Percentiles rank a stretch among this genome's conserved stretches.
phyloP scores from a whole-genome alignment of 2,329 filamentous ascomycete species.

The Aspergillus quadricinctus region DNA sequence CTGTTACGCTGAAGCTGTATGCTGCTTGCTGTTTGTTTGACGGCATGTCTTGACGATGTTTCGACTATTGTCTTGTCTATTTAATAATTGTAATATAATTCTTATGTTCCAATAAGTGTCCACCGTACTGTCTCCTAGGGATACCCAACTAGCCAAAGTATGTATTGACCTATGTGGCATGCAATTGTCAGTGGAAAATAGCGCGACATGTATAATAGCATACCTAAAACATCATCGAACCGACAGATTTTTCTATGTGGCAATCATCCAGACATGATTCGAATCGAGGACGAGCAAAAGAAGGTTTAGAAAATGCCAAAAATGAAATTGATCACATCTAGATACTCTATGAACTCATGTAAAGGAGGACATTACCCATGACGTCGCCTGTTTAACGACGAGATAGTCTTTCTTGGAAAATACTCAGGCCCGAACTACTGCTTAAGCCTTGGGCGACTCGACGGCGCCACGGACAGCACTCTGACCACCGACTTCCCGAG shows the following conservation, averaged over 20 bases:
- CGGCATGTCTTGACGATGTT: neutral
- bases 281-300: neutral
- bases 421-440: slow-evolving; percentile 10
- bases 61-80: neutral
- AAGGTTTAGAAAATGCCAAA: neutral
- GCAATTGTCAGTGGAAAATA: neutral
- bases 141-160: too few species aligned
- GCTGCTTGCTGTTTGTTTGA: neutral
- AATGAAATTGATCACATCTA: slow-evolving; percentile 1
- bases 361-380: slow-evolving; percentile 5
- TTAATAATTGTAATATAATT: neutral
- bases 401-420: slow-evolving; percentile 5
- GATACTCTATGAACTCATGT: neutral
- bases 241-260: neutral
- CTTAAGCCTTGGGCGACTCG: slow-evolving; percentile 36
- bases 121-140: neutral
- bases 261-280: too few species aligned
- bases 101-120: neutral
- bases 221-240: neutral
- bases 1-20: neutral
- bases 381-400: neutral
- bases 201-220: neutral
- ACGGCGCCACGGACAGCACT: slow-evolving; percentile 68
- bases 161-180: too few species aligned
- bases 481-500: slow-evolving; percentile 82